Evolutionary conservation across 306 rosid genomes (phyloP).

Genomic region (Gastrolobium bilobum): DNA sequence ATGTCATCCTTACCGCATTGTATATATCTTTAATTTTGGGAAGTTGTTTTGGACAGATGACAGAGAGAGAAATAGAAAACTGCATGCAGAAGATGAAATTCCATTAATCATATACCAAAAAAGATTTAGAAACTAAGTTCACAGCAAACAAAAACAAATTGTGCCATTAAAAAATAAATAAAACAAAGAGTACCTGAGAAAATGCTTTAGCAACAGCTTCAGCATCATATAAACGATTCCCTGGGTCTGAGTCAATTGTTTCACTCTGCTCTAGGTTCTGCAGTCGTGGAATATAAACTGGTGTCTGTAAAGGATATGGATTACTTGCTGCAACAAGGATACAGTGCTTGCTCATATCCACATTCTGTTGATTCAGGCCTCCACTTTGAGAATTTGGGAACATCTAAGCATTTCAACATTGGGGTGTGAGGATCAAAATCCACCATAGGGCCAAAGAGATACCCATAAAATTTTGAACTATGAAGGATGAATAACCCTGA

Average conservation of each 20-base stretch:
- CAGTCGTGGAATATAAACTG: slow-evolving; percentile 81
- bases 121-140: slow-evolving; percentile 9
- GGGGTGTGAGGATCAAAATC: slow-evolving; percentile 42
- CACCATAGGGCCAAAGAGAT: slow-evolving; percentile 20
- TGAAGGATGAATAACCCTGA: slow-evolving; percentile 9
- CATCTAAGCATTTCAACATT: slow-evolving; percentile 70
- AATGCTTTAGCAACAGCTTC: slow-evolving; percentile 94
- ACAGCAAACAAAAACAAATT: slow-evolving; percentile 24
- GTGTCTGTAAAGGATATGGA: slow-evolving; percentile 92
- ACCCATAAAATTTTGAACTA: slow-evolving; percentile 16
- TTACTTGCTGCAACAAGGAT: slow-evolving; percentile 92
- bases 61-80: slow-evolving; percentile 89
- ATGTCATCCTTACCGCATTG: slow-evolving; percentile 72
- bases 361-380: slow-evolving; percentile 75
- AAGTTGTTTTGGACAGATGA: slow-evolving; percentile 94
- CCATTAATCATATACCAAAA: slow-evolving; percentile 39
- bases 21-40: slow-evolving; percentile 79
- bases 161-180: slow-evolving; percentile 29
- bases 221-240: slow-evolving; percentile 79
- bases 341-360: slow-evolving; percentile 88
- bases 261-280: slow-evolving; percentile 84
- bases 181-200: slow-evolving; percentile 67
- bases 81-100: slow-evolving; percentile 58
- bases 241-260: slow-evolving; percentile 71
- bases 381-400: slow-evolving; percentile 78